These are phyloP conservation scores for Malbranchea cinnamomea DNA, from an alignment of 2,329 filamentous ascomycete species.

Conservation along the genomic window DNA sequence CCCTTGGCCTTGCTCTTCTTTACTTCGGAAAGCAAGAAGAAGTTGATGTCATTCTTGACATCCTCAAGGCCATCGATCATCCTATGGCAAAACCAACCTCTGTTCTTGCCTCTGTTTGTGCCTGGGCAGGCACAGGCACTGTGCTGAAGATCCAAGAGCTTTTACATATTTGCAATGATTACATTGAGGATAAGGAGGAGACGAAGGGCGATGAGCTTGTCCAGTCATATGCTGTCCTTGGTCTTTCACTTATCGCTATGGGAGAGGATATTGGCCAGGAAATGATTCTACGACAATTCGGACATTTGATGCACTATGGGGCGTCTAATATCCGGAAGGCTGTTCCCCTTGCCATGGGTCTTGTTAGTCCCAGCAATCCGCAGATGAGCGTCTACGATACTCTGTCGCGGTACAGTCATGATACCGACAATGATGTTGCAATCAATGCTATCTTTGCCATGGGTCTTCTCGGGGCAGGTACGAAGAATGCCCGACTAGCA, in stretches of 20 bases:
- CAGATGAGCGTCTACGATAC: conserved; percentile 99
- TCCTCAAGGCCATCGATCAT: conserved; percentile 90
- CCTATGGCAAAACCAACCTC: conserved; percentile 94
- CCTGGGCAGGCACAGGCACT: conserved; percentile 93
- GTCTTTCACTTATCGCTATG: conserved; percentile 90
- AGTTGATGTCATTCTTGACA: conserved; percentile 95
- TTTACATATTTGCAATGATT: conserved; percentile 94
- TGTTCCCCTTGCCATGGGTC: conserved; percentile 88
- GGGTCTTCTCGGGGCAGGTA: conserved; percentile 91
- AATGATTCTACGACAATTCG: conserved; percentile 95
- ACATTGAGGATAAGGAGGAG: conserved; percentile 84
- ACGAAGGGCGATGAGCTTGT: conserved; percentile 92
- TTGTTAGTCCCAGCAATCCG: conserved; percentile 93
- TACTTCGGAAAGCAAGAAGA: conserved; percentile 97
- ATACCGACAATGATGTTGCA: conserved; percentile 95
- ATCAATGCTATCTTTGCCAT: conserved; percentile 99
- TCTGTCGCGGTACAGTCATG: conserved; percentile 90
- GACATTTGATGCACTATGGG: conserved; percentile 97
- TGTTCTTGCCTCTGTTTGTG: conserved; percentile 88
- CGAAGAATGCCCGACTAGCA: conserved; percentile 92
- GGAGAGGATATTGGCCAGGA: conserved; percentile 97
- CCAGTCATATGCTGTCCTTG: conserved; percentile 90
- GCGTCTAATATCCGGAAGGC: conserved; percentile 94
- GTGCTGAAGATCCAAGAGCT: conserved; percentile 96
- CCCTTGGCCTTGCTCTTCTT: conserved; percentile 77